These are phyloP conservation scores for Chrysophaeum taylorii DNA, from an alignment of 352 stramenopile genomes.

Conservation along the genomic window DNA sequence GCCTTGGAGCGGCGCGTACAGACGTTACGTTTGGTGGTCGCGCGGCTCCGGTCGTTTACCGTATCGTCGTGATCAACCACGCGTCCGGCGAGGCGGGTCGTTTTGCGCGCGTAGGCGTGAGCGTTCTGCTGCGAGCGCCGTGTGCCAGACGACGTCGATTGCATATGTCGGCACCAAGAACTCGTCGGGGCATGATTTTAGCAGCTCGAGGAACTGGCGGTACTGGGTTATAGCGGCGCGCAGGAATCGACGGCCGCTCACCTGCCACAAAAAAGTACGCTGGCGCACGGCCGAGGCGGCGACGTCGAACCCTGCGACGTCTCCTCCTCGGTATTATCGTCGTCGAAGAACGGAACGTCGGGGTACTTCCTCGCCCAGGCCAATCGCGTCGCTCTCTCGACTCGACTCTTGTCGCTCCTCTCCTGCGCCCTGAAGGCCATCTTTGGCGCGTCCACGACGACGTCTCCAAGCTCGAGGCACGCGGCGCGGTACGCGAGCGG, in stretches of 20 bases:
- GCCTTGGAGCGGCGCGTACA: conserved; percentile 24
- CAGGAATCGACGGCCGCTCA: conserved; percentile 31
- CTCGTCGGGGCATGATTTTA: background rate
- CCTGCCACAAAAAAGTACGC: conserved; percentile 41
- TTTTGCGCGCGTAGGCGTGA: conserved; percentile 30
- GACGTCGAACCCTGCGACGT: conserved; percentile 33
- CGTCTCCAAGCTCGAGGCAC: conserved; percentile 10
- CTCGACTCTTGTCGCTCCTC: background rate
- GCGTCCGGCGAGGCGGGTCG: conserved; percentile 22
- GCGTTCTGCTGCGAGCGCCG: conserved; percentile 32
- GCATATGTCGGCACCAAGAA: conserved; percentile 41
- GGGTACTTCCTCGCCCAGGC: conserved; percentile 25
- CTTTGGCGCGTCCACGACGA: background rate
- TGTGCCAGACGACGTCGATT: conserved; percentile 46
- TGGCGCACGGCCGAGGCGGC: conserved; percentile 29
- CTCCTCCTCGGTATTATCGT: background rate
- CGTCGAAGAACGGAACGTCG: conserved; percentile 29
- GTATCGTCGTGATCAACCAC: conserved; percentile 38
- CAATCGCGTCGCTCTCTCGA: conserved; percentile 12
- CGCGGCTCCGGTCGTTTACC: conserved; percentile 29
- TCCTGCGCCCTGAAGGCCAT: background rate
- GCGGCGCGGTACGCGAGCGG: conserved; percentile 28
- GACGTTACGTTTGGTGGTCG: conserved; percentile 24
- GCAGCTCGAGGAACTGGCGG: conserved; percentile 33
- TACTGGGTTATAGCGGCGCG: conserved; percentile 29